phyloP scores from a whole-genome alignment of 495 filamentous ascomycete species.

The Penicillium tannophilum region DNA sequence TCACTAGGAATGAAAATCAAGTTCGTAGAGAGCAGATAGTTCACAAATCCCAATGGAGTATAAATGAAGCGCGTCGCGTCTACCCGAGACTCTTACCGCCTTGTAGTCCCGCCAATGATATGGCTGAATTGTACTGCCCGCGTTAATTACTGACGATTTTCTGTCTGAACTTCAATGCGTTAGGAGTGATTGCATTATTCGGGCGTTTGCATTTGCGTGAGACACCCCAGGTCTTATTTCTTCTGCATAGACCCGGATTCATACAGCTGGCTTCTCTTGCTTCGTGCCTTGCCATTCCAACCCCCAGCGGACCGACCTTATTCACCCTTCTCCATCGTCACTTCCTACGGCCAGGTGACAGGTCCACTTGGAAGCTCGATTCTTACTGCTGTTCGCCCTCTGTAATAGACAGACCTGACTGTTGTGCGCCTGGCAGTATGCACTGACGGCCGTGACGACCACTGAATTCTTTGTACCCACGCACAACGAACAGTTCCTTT shows the following conservation, averaged over 20 bases:
- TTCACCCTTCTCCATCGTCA: neutral
- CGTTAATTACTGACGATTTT: slow-evolving; percentile 24
- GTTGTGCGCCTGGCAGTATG: neutral
- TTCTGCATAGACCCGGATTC: neutral
- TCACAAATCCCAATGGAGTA: slow-evolving; percentile 16
- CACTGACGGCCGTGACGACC: neutral
- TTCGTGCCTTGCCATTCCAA: neutral
- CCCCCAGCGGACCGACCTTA: neutral
- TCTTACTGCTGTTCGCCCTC: neutral
- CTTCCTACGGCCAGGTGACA: neutral
- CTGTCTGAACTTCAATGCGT: slow-evolving; percentile 2
- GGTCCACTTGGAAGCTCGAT: neutral
- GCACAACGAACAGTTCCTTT: neutral
- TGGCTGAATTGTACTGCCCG: slow-evolving; percentile 14
- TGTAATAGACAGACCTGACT: neutral
- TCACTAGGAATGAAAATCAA: too few species aligned
- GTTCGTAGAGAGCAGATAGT: neutral
- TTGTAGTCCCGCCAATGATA: slow-evolving; percentile 11
- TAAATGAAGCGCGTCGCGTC: slow-evolving; percentile 33
- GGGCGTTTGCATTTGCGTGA: neutral
- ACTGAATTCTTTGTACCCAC: neutral
- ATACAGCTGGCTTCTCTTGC: neutral
- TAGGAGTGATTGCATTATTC: neutral
- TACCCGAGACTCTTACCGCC: slow-evolving; percentile 15
- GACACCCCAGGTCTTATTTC: neutral